Percentiles rank a stretch among this genome's conserved stretches.
Conservation (phyloP, 148 eudicot species). For the Nepenthes mirabilis region DNA sequence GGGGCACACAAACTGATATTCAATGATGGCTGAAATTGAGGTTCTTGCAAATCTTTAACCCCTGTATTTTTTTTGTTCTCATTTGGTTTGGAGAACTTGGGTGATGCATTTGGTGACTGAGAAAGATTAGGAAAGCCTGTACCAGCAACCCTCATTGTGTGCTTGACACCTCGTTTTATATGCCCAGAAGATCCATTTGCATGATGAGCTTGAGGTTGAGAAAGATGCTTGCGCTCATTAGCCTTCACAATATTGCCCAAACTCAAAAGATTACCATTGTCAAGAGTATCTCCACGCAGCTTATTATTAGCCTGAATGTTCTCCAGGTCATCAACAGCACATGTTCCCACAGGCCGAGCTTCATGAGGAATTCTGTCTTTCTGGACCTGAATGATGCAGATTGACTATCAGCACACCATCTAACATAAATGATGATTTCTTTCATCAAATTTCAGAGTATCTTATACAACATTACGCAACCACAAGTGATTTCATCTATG, state of each 20-base stretch:
- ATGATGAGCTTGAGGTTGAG: constrained; percentile 26
- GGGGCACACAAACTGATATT: constrained; percentile 33
- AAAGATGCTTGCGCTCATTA: constrained; percentile 16
- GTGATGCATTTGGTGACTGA: constrained; percentile 23
- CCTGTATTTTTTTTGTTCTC: constrained; percentile 24
- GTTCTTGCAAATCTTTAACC: constrained; percentile 32
- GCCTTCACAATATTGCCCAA: constrained; percentile 26
- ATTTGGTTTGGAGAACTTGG: constrained; percentile 25
- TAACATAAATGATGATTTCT: background rate
- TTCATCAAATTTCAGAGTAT: too few species aligned
- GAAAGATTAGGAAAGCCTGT: constrained; percentile 24
- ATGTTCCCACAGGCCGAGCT: constrained; percentile 19
- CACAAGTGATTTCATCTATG: too few species aligned
- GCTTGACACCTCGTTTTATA: constrained; percentile 21
- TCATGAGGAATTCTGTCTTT: constrained; percentile 26
- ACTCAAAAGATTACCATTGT: constrained; percentile 31
- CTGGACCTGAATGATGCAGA: constrained; percentile 29
- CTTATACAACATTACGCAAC: too few species aligned
- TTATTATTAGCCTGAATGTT: constrained; percentile 20
- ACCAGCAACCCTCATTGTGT: constrained; percentile 15
- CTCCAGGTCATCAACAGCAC: constrained; percentile 16
- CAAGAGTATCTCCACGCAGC: constrained; percentile 19
- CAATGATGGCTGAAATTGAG: constrained; percentile 30
- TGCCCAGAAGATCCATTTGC: constrained; percentile 20
- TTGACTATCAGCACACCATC: too few species aligned